Percentiles rank a stretch among this genome's conserved stretches.
These are phyloP conservation scores for Neoboletus brunneissimus DNA, from an alignment of 768 basidiomycete species.

Conservation along the genomic window DNA sequence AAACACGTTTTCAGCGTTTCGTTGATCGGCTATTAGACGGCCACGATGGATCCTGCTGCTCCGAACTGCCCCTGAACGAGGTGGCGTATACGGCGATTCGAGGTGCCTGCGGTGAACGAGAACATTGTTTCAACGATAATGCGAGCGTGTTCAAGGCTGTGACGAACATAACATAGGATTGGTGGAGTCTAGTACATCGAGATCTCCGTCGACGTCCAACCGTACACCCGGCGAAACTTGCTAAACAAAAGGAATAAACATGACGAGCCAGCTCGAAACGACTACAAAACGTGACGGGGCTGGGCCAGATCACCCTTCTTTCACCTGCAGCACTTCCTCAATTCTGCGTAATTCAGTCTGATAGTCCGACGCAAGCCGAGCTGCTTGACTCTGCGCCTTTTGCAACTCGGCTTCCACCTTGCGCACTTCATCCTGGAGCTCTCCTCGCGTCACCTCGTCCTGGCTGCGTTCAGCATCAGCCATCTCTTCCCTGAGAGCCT, in stretches of 20 bases:
- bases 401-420: constrained; percentile 32
- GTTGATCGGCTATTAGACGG: constrained; percentile 25
- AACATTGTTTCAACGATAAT: not conserved
- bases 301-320: constrained; percentile 24
- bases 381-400: constrained; percentile 29
- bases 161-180: constrained; percentile 2
- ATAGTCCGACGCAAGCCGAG: constrained; percentile 33
- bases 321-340: constrained; percentile 31
- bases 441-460: constrained; percentile 47
- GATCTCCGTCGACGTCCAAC: constrained; percentile 15
- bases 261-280: constrained; percentile 23
- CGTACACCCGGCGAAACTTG: not conserved
- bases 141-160: not conserved
- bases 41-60: constrained; percentile 28
- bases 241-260: constrained; percentile 15
- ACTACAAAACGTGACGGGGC: constrained; percentile 24
- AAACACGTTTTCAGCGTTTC: constrained; percentile 20
- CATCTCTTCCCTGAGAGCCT: constrained; percentile 46
- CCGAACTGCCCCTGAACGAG: constrained; percentile 1
- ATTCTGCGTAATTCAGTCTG: constrained; percentile 35
- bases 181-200: constrained; percentile 7
- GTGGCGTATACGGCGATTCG: constrained; percentile 16
- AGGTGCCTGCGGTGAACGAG: not conserved
- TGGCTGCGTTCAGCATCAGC: constrained; percentile 41
- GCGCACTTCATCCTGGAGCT: constrained; percentile 40